These are phyloP conservation scores for Coemansia sp. DNA, from an alignment of 192 early-diverging fungal species.

Conservation along the genomic window DNA sequence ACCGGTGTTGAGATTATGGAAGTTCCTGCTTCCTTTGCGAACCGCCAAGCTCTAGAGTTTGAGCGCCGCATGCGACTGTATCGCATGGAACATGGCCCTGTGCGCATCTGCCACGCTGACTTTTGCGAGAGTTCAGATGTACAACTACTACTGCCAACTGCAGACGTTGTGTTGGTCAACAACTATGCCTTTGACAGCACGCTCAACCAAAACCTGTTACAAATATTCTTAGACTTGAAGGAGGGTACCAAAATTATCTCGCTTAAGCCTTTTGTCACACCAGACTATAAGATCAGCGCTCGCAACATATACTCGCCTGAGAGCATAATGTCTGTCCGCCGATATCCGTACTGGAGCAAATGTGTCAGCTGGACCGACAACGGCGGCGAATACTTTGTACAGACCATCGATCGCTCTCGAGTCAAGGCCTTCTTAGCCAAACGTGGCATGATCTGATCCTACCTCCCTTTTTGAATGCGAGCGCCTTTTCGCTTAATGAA, in stretches of 20 bases:
- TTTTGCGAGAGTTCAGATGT: conserved; percentile 77
- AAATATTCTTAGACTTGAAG: conserved; percentile 89
- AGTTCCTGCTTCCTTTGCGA: conserved; percentile 76
- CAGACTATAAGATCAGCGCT: conserved; percentile 72
- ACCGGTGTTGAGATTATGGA: conserved; percentile 93
- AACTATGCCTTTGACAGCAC: conserved; percentile 90
- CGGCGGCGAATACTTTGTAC: conserved; percentile 77
- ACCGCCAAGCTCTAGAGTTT: conserved; percentile 81
- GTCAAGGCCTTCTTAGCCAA: conserved; percentile 37
- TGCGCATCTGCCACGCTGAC: conserved; percentile 76
- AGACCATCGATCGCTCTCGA: conserved; percentile 69
- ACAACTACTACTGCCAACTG: conserved; percentile 66
- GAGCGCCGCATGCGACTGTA: conserved; percentile 73
- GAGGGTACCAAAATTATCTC: conserved; percentile 82
- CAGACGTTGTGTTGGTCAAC: conserved; percentile 94
- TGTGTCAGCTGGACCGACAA: conserved; percentile 77
- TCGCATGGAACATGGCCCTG: conserved; percentile 59
- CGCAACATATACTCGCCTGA: conserved; percentile 69
- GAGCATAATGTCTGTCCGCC: conserved; percentile 65
- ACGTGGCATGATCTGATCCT: conserved; percentile 13
- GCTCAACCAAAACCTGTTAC: conserved; percentile 79
- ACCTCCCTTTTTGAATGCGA: not conserved
- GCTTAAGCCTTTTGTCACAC: conserved; percentile 80
- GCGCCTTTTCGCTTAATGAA: not conserved
- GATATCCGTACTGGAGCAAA: conserved; percentile 68